Base-by-base conservation (phyloP, 805 yeast genomes). In the Suhomyces faveliae region DNA sequence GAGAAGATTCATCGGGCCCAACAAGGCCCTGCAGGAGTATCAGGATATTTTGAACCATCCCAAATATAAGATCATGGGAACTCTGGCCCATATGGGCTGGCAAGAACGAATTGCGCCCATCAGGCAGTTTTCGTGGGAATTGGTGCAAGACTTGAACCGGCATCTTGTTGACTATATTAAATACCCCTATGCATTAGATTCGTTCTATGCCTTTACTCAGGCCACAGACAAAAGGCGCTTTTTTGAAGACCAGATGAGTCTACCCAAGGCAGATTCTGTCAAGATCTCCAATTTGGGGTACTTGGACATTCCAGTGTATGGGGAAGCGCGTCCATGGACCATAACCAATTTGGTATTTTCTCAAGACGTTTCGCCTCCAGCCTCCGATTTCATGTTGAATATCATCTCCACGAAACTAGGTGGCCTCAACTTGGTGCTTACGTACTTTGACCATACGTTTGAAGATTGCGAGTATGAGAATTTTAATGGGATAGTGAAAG, bases 231-330 rank as follows among this genome's bases (percentile, higher is more conserved):
- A 64, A 39, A n/a, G 11, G 1, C 51, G 45, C 1, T 59, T 63
- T 29, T 71, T 71, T 45, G 53, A 55, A 3, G 23, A 42, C 1
- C 49, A 38, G 1, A 43, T 70, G 27, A 66, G 61, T 2, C 52
- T 57, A 8, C 57, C 60, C 5, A 64, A 64, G 47, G 60, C 56
- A 0, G 77, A 71, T 43, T 50, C 70, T 0, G 45, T 60, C 17
- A 71, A 71, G 47, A 43, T 68, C 40, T 71, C 76, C 15, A 71
- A 71, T 47, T 56, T 71, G 49, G 77, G 77, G 1, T 49, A 60
- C 6, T 55, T 62, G 7, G 59, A 57, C 4, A 41, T 57, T n/a
- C 66, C 70, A 1, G 48, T 49, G 4, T 39, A 40, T 19, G 25
- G 22, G 2, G 45, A 46, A 0, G 45, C 50, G 1, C 21, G 40